Base-by-base conservation (phyloP, 148 eudicot species). In the Nyssa sinensis region DNA sequence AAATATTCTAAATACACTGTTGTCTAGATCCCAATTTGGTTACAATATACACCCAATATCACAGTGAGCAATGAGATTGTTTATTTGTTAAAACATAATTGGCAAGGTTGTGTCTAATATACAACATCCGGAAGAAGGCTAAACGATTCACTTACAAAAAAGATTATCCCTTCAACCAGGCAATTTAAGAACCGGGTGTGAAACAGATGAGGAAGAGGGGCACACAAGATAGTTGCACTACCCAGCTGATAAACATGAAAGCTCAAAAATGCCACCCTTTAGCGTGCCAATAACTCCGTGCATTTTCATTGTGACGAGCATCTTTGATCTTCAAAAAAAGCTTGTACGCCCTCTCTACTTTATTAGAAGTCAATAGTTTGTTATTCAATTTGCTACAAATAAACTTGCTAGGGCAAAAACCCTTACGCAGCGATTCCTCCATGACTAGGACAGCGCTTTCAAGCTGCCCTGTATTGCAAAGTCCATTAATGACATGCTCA, bases 221-320 rank as follows among this genome's bases (percentile, higher is more conserved):
- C 59, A 44, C 7, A 21, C 19, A 4, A 55, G 17, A n/a, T n/a
- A 55, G 21, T 55, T n/a, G 62, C 44, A 55, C 28, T n/a, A 21
- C 17, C 62, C 23, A 29, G 62, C 73, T 69, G 63, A 70, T 23
- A 32, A 70, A n/a, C 41, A n/a, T 16, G 24, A 27, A 76, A 67
- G 65, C 81, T 83, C 73, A 92, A 80, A 86, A 88, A 75, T 93
- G 99, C 99, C 97, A 95, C 30, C 99, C 99, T 76, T 88, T 92
- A 65, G 84, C 80, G 61, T 96, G 89, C 89, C 97, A 95, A 75
- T 79, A 78, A 67, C 75, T 93, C 77, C 78, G 85, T 25, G 90
- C 88, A 80, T 90, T 95, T 59, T 92, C 96, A 41, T 81, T 77
- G 7, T 24, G 73, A 77, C 99, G 97, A 47, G 94, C 91, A 31